phyloP scores from a whole-genome alignment of 2,329 filamentous ascomycete genomes.

The Madurella mycetomatis region DNA sequence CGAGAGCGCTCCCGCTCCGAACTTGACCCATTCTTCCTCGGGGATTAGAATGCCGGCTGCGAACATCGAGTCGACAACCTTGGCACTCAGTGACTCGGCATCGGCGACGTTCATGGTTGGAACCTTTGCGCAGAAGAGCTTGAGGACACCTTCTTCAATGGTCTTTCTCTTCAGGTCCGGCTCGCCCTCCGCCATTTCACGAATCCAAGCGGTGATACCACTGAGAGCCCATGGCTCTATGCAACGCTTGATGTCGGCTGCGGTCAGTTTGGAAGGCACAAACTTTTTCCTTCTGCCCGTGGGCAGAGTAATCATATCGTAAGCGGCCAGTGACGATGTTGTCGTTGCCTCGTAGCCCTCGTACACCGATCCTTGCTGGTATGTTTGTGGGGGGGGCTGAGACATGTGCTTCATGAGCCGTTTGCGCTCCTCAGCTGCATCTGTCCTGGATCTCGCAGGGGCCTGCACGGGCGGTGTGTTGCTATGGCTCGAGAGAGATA shows the following conservation, averaged over 20 bases:
- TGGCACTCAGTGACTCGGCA: conserved; percentile 77
- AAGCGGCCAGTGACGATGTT: conserved; percentile 51
- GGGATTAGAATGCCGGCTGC: conserved; percentile 70
- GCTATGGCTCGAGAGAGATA: conserved; percentile 77
- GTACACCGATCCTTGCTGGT: conserved; percentile 48
- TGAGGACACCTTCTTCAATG: conserved; percentile 81
- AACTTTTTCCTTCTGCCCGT: conserved; percentile 77
- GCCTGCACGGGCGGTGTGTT: conserved; percentile 73
- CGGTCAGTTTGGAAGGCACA: conserved; percentile 75
- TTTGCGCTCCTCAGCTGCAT: conserved; percentile 70
- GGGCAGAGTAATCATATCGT: conserved; percentile 82
- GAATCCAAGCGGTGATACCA: conserved; percentile 80
- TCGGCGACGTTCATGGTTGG: conserved; percentile 98
- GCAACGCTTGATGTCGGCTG: conserved; percentile 78
- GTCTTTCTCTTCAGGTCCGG: conserved; percentile 79
- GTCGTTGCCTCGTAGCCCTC: conserved; percentile 55
- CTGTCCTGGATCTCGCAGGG: conserved; percentile 89
- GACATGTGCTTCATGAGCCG: conserved; percentile 45
- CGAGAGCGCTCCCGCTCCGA: conserved; percentile 72
- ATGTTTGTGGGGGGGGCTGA: conserved; percentile 49
- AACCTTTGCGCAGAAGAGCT: conserved; percentile 88
- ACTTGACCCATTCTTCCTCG: conserved; percentile 97
- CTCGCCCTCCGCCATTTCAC: conserved; percentile 85
- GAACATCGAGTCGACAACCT: conserved; percentile 77
- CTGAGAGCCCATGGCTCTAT: conserved; percentile 90